Evolutionary conservation across 2,329 filamentous ascomycete genomes (phyloP).

Genomic region (Diaporthe vexans): DNA sequence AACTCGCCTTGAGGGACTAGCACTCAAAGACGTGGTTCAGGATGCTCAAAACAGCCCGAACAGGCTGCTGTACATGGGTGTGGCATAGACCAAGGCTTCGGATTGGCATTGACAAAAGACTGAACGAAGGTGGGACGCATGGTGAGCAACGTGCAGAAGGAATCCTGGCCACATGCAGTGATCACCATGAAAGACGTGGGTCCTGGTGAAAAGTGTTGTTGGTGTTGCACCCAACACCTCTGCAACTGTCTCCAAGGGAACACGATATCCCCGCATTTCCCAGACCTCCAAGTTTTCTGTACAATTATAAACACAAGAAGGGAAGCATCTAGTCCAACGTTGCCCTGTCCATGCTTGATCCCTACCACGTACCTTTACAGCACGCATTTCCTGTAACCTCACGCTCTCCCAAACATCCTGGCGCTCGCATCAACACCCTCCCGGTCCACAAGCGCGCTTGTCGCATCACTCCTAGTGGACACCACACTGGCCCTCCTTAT

Average conservation of each 20-base stretch:
- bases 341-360: constrained; percentile 49
- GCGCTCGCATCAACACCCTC: constrained; percentile 48
- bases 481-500: constrained; percentile 58
- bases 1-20: constrained; percentile 10
- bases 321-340: constrained; percentile 14
- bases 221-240: constrained; percentile 20
- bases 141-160: background rate
- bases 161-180: too few relatives aligned
- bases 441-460: constrained; percentile 42
- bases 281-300: background rate
- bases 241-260: background rate
- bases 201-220: constrained; percentile 4
- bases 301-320: constrained; percentile 36
- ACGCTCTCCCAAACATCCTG: constrained; percentile 26
- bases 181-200: background rate
- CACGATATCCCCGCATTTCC: background rate
- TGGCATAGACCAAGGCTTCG: background rate
- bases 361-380: constrained; percentile 36
- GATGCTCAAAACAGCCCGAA: constrained; percentile 6
- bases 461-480: constrained; percentile 46
- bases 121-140: background rate
- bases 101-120: too few relatives aligned
- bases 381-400: constrained; percentile 39
- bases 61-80: background rate
- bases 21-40: constrained; percentile 1